Base-by-base conservation (phyloP, 1,284 basidiomycete genomes). In the Apiotrichum montevideense region DNA sequence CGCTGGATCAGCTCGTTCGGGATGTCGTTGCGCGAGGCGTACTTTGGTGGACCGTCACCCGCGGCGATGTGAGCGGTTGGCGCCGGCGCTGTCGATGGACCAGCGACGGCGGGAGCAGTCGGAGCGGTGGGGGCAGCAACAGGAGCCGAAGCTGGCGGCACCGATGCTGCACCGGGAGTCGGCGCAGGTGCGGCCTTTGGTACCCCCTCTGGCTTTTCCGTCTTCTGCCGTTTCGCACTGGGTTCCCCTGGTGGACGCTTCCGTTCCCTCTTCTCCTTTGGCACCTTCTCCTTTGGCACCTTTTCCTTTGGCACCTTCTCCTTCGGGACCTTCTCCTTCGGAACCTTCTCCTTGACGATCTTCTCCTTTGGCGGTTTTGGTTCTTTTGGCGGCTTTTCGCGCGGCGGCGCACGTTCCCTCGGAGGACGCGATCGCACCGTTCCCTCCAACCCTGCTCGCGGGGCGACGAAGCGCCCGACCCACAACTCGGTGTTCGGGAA, bases 401-500 rank as follows among this genome's bases (percentile, higher is more conserved):
- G 40, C 54, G 53, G 32, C n/a, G 41, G 6, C 41, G 6, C 11
- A 9, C n/a, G 11, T 15, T 42, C 41, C 41, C 41, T 6, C 56
- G 55, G 43, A 2, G 29, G 29, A 52, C 45, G 9, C 40, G 41
- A 42, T 15, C 41, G 64, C 53, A 41, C 62, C 13, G 57, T 59
- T 0, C 52, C 55, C 1, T 46, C 50, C 0, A 46, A 42, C 4
- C 58, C 54, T 7, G 50, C 43, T 33, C 67, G 54, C 4, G 68
- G 68, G 45, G 68, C 65, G 3, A 75, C 72, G 52, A 75, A 75
- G n/a, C 66, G 55, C 2, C 71, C 73, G 13, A 74, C 59, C 73
- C 73, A 75, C 4, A 75, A 59, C 55, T 73, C 72, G 2, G 71
- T 72, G 35, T 64, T 67, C 4, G 68, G 70, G 51, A 66, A 75